Percentiles rank a stretch among this genome's conserved stretches.
These are phyloP conservation scores for Trichophyton schoenleinii DNA, from an alignment of 2,329 filamentous ascomycete species.

Conservation along the genomic window DNA sequence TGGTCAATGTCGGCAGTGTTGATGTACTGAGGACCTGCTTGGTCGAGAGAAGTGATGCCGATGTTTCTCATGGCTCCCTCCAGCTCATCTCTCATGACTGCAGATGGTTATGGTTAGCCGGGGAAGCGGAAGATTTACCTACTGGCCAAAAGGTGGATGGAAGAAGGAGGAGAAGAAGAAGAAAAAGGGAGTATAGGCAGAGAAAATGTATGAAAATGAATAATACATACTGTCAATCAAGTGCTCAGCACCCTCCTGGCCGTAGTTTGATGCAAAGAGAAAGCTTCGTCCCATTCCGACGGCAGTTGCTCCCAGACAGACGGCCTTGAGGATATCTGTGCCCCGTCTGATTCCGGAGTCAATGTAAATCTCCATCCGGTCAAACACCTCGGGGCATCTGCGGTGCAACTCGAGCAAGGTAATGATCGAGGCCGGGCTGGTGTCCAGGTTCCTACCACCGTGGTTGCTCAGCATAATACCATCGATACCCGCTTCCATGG, in stretches of 20 bases:
- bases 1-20: conserved; percentile 41
- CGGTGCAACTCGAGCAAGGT: conserved; percentile 42
- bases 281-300: conserved; percentile 44
- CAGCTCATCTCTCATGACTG: conserved; percentile 37
- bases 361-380: conserved; percentile 40
- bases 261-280: conserved; percentile 42
- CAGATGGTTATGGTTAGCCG: neutral
- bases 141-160: neutral
- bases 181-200: too few relatives aligned
- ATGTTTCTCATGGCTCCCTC: conserved; percentile 38
- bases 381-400: conserved; percentile 39
- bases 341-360: conserved; percentile 44
- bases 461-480: conserved; percentile 48
- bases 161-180: neutral
- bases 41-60: conserved; percentile 34
- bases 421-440: conserved; percentile 38
- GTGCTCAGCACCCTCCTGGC: conserved; percentile 43
- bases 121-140: too few relatives aligned
- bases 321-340: conserved; percentile 43
- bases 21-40: conserved; percentile 34
- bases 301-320: conserved; percentile 42
- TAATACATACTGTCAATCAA: conserved; percentile 41
- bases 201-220: neutral
- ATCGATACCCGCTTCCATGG: conserved; percentile 39
- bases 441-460: conserved; percentile 45